These are phyloP conservation scores for Carallia brachiata DNA, from an alignment of 345 rosid species.

Conservation along the genomic window DNA sequence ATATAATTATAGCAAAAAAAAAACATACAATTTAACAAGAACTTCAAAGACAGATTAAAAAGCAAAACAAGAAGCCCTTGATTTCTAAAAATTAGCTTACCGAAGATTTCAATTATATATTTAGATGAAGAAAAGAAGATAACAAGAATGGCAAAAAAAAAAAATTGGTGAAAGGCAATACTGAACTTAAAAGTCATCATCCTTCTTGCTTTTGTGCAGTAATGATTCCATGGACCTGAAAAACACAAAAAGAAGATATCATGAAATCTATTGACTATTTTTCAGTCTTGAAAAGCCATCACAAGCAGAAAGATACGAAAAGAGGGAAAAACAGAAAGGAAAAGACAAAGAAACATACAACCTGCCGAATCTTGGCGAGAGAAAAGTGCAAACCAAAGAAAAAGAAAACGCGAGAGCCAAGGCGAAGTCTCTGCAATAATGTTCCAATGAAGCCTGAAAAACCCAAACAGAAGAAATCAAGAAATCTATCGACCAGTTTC, in stretches of 20 bases:
- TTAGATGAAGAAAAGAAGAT: constrained; percentile 9
- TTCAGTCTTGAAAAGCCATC: no score
- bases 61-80: constrained; percentile 21
- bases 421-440: constrained; percentile 68
- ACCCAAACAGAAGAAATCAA: no score
- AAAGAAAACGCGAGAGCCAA: no score
- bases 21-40: no score
- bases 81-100: constrained; percentile 70
- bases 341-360: no score
- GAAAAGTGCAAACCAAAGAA: no score
- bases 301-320: no score
- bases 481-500: no score
- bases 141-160: not conserved
- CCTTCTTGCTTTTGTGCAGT: constrained; percentile 71
- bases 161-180: not conserved
- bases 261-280: no score
- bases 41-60: not conserved
- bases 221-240: constrained; percentile 33
- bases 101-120: constrained; percentile 32
- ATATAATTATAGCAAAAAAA: no score
- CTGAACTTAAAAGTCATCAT: constrained; percentile 48
- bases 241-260: no score
- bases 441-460: constrained; percentile 78
- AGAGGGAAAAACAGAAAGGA: not conserved
- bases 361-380: no score